A percentile compares a stretch with the other conserved stretches of the same genome.
Evolutionary conservation across 768 basidiomycete species (phyloP).

Genomic region (Suillus subluteus): DNA sequence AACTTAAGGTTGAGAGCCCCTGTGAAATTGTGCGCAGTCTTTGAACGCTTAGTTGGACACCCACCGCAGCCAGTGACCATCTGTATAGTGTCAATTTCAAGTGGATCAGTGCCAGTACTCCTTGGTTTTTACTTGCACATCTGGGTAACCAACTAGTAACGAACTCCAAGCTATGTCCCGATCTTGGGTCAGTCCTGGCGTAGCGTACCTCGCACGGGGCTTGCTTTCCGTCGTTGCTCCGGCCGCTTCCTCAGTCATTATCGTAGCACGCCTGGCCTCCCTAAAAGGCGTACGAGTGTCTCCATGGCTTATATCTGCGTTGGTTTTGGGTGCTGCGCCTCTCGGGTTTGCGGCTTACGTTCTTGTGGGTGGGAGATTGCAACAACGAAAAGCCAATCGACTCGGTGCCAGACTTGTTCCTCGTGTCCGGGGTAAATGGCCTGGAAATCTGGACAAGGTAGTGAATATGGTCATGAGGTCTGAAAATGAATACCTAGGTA

Average conservation of each 20-base stretch:
- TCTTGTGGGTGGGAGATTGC: slow-evolving; percentile 12
- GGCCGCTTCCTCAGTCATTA: slow-evolving; percentile 17
- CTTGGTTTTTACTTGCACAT: background rate
- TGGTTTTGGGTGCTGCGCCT: slow-evolving; percentile 16
- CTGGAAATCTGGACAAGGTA: slow-evolving; percentile 41
- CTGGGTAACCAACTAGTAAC: background rate
- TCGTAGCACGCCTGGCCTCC: slow-evolving; percentile 16
- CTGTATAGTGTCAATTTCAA: background rate
- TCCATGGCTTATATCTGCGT: slow-evolving; percentile 1
- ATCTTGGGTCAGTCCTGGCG: slow-evolving; percentile 23
- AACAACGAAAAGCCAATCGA: slow-evolving; percentile 23
- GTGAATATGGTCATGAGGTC: slow-evolving; percentile 19
- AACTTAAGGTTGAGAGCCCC: no score
- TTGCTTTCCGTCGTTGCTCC: slow-evolving; percentile 20
- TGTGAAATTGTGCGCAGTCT: no score
- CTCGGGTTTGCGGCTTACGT: slow-evolving; percentile 7
- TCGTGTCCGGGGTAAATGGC: slow-evolving; percentile 31
- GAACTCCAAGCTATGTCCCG: background rate
- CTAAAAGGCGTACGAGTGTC: slow-evolving; percentile 19
- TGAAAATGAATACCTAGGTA: slow-evolving; percentile 42
- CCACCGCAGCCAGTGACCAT: background rate
- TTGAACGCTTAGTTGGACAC: no score
- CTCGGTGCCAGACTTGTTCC: slow-evolving; percentile 36
- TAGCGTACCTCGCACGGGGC: slow-evolving; percentile 24
- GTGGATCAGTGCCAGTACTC: background rate